Evolutionary conservation across 1,139 yeast genomes (phyloP), one percentile per base, ranked within the genome.

Genomic region (Lizanozyma gosingica): DNA sequence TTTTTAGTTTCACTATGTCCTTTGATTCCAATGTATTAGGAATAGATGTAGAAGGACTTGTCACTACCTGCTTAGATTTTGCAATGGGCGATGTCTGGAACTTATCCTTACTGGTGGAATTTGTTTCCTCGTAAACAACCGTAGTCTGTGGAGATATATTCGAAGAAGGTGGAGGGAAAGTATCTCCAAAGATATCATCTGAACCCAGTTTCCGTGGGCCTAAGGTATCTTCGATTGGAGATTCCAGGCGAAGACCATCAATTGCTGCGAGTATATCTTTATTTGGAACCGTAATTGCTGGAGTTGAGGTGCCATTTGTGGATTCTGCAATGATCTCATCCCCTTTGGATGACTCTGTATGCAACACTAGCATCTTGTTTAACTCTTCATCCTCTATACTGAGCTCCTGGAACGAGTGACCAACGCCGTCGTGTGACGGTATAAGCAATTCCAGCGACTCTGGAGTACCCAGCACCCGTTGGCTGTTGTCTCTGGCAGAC

Each of bases 1-100:
- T 34, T 27, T 18, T n/a, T n/a, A 32, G 22, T 35, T 37, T 38
- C 14, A 40, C 34, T 33, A 35, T 34, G 18, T 39, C 39, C 11
- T 6, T 11, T 6, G 16, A 40, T 35, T 17, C 35, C 39, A 14
- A 15, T 3, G 35, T 34, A 4, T 14, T n/a, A 11, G 11, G 37
- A 3, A 16, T n/a, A 11, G 33, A n/a, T 14, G 4, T 32, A 9
- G 38, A 32, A 4, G 4, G 15, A 2, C 14, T 17, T 11, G 16
- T 32, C n/a, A 4, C 15, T 15, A 15, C 29, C 14, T 37, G 35
- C n/a, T 15, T 6, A 6, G 35, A 14, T 27, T 11, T 14, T 22
- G 16, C 4, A 22, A 15, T 14, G 33, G 17, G 11, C 15, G 11
- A 34, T 34, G 17, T n/a, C n/a, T n/a, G n/a, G n/a, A n/a, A n/a